phyloP scores from a whole-genome alignment of 2,329 filamentous ascomycete species.

The Spiromastix sp. region DNA sequence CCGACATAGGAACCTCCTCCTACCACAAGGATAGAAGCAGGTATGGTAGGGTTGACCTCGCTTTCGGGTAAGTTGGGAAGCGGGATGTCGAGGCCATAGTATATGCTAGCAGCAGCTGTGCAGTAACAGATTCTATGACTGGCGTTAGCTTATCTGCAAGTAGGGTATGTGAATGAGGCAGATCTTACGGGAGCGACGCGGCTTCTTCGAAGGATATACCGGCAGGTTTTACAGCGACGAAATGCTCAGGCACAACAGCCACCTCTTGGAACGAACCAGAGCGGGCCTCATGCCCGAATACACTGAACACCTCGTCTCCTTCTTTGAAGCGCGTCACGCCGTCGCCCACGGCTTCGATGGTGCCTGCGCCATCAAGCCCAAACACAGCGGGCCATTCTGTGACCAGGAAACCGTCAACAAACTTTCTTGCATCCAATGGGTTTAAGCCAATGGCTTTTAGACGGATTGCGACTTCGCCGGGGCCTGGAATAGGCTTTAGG shows the following conservation, averaged over 20 bases:
- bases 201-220: slow-evolving; percentile 22
- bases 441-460: slow-evolving; percentile 25
- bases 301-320: slow-evolving; percentile 22
- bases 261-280: slow-evolving; percentile 21
- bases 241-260: slow-evolving; percentile 12
- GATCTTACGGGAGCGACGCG: slow-evolving; percentile 19
- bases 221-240: slow-evolving; percentile 20
- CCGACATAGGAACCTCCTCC: background rate
- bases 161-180: background rate
- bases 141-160: slow-evolving; percentile 4
- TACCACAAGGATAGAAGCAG: background rate
- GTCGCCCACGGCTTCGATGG: slow-evolving; percentile 23
- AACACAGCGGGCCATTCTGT: slow-evolving; percentile 23
- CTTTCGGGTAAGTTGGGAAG: slow-evolving; percentile 15
- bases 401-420: slow-evolving; percentile 19
- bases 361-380: slow-evolving; percentile 25
- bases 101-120: slow-evolving; percentile 10
- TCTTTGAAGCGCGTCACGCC: slow-evolving; percentile 19
- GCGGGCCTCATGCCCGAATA: slow-evolving; percentile 4
- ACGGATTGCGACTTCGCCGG: slow-evolving; percentile 23
- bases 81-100: slow-evolving; percentile 16
- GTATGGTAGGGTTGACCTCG: background rate
- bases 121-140: slow-evolving; percentile 15
- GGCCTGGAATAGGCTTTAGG: slow-evolving; percentile 7
- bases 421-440: slow-evolving; percentile 25